Conservation (phyloP, 2,329 filamentous ascomycete species). For the Ophiostoma angusticollis region DNA sequence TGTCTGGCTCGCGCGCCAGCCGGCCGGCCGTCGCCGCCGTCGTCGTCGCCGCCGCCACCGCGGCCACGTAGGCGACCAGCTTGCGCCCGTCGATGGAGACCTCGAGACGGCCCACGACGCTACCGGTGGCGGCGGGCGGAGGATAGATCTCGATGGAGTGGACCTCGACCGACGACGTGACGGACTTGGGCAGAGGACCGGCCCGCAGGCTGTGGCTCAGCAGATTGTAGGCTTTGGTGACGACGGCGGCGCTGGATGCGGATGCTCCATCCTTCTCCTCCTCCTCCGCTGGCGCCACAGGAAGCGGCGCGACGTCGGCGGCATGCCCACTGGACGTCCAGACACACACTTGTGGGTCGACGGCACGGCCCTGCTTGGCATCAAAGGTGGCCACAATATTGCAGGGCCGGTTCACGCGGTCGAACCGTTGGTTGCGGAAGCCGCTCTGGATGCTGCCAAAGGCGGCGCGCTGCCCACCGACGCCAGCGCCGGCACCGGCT, state of each 20-base stretch:
- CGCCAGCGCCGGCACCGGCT: too few relatives aligned
- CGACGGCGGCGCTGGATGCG: not conserved
- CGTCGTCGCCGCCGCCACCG: not conserved
- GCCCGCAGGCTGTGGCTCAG: not conserved
- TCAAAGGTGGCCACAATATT: constrained; percentile 15
- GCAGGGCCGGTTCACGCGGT: constrained; percentile 21
- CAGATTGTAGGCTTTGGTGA: not conserved
- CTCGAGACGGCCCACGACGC: not conserved
- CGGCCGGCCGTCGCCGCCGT: not conserved
- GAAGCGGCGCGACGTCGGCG: not conserved
- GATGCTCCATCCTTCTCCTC: not conserved
- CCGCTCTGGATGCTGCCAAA: constrained; percentile 14
- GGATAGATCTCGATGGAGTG: not conserved
- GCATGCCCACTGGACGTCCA: not conserved
- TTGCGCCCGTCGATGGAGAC: not conserved
- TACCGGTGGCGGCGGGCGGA: not conserved
- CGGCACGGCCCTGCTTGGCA: not conserved
- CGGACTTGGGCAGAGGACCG: not conserved
- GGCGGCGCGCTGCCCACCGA: not conserved
- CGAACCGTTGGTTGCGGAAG: constrained; percentile 23
- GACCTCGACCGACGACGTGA: not conserved
- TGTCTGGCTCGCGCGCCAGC: not conserved
- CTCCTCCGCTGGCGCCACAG: not conserved
- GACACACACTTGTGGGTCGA: not conserved
- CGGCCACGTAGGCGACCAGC: not conserved